Evolutionary conservation across 1,284 basidiomycete species (phyloP).

Genomic region (Trichosporon sp.): DNA sequence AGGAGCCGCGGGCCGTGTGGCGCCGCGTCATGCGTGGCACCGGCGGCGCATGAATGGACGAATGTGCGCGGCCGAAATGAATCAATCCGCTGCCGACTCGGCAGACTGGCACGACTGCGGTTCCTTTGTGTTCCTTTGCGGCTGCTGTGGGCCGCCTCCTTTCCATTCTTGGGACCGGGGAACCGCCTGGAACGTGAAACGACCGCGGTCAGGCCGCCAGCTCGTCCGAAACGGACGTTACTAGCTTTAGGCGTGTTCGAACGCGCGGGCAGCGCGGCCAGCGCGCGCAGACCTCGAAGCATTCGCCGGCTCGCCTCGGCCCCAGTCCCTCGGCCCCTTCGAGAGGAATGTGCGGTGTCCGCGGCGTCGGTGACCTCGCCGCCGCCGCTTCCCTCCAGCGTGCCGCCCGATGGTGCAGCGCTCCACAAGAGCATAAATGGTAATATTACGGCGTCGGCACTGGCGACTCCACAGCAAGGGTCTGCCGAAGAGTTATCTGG

Average conservation of each 20-base stretch:
- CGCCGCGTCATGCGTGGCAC: no score
- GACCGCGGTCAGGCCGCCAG: background rate
- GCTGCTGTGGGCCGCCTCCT: no score
- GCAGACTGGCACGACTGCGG: no score
- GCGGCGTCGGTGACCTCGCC: background rate
- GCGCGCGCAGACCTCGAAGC: background rate
- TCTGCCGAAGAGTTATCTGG: background rate
- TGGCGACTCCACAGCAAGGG: no score
- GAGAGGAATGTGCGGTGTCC: no score
- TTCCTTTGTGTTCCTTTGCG: no score
- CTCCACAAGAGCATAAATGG: background rate
- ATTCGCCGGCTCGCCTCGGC: background rate
- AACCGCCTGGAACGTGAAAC: background rate
- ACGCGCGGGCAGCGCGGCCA: background rate
- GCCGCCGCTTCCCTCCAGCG: background rate
- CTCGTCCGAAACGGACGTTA: background rate
- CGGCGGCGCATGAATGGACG: background rate
- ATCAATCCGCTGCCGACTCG: background rate
- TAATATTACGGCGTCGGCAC: background rate
- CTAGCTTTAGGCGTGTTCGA: background rate
- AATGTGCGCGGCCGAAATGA: background rate
- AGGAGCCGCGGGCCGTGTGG: no score
- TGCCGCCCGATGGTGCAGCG: background rate
- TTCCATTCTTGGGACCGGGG: background rate
- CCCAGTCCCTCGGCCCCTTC: background rate